phyloP scores from a whole-genome alignment of 495 filamentous ascomycete species.

The Sabuloglossum arenarium region DNA sequence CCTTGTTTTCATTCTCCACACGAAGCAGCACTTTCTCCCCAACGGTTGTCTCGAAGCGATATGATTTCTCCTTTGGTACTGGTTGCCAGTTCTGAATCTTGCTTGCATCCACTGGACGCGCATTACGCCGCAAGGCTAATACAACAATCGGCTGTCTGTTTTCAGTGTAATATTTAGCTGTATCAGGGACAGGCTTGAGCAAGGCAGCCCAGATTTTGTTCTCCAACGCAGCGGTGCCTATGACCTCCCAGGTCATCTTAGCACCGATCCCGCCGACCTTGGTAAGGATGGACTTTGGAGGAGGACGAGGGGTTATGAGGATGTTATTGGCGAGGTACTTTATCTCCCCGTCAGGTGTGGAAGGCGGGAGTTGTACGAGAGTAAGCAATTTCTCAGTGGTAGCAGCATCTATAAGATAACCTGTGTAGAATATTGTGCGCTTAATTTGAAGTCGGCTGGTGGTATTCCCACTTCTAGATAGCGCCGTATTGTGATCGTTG shows the following conservation, averaged over 20 bases:
- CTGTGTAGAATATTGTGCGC: conserved; percentile 83
- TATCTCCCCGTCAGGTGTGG: conserved; percentile 37
- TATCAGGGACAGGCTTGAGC: conserved; percentile 46
- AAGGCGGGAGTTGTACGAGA: conserved; percentile 39
- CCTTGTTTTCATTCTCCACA: conserved; percentile 45
- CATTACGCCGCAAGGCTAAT: conserved; percentile 29
- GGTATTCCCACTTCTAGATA: conserved; percentile 18
- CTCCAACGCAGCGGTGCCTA: conserved; percentile 49
- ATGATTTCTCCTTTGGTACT: conserved; percentile 38
- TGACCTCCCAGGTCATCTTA: conserved; percentile 67
- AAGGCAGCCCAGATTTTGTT: conserved; percentile 73
- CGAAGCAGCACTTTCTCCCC: conserved; percentile 70
- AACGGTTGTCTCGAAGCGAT: conserved; percentile 58
- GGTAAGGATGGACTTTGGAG: conserved; percentile 41
- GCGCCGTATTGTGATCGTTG: conserved; percentile 53
- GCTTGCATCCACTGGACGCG: conserved; percentile 57
- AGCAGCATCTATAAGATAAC: conserved; percentile 55
- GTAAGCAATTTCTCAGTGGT: conserved; percentile 50
- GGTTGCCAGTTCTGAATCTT: conserved; percentile 75
- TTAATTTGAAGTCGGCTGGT: conserved; percentile 41
- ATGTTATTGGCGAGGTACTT: conserved; percentile 79
- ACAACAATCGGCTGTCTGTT: conserved; percentile 26
- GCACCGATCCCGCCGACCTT: conserved; percentile 71
- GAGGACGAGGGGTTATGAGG: conserved; percentile 61
- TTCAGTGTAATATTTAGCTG: conserved; percentile 47